Evolutionary conservation across 306 rosid species (phyloP).

Genomic region (Neltuma alba): DNA sequence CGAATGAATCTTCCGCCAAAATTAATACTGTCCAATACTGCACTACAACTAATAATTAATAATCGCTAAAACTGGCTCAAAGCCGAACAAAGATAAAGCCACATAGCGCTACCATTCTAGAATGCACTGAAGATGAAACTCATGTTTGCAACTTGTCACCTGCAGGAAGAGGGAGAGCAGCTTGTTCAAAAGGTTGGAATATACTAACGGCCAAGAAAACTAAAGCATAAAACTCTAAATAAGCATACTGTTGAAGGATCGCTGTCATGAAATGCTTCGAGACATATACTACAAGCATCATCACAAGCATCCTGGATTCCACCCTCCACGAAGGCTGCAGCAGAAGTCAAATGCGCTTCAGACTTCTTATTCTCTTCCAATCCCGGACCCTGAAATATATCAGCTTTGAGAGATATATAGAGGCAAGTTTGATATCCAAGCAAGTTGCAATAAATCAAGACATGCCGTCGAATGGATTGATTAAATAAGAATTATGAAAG

Average conservation of each 20-base stretch:
- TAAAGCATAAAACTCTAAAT: background rate
- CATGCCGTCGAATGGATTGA: background rate
- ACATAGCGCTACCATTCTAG: constrained; percentile 78
- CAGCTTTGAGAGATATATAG: background rate
- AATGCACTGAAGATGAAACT: constrained; percentile 95
- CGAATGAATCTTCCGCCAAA: constrained; percentile 10
- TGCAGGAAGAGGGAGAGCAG: constrained; percentile 37
- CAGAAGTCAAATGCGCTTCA: constrained; percentile 86
- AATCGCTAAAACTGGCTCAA: constrained; percentile 20
- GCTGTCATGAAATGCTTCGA: constrained; percentile 78
- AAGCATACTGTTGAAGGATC: constrained; percentile 85
- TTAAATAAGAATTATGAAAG: background rate
- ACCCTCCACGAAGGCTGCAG: constrained; percentile 97
- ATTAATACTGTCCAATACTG: background rate
- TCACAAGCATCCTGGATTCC: constrained; percentile 97
- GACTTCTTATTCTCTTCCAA: constrained; percentile 60
- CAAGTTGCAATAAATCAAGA: background rate
- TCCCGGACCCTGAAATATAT: constrained; percentile 49
- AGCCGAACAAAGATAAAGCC: constrained; percentile 3
- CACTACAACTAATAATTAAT: background rate
- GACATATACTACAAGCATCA: constrained; percentile 96
- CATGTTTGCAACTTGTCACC: constrained; percentile 93
- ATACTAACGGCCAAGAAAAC: constrained; percentile 10
- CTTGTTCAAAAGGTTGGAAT: constrained; percentile 19
- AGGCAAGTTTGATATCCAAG: background rate